Evolutionary conservation across 345 rosid genomes (phyloP), one percentile per base, ranked within the genome.

Genomic region (Hibiscus trionum): DNA sequence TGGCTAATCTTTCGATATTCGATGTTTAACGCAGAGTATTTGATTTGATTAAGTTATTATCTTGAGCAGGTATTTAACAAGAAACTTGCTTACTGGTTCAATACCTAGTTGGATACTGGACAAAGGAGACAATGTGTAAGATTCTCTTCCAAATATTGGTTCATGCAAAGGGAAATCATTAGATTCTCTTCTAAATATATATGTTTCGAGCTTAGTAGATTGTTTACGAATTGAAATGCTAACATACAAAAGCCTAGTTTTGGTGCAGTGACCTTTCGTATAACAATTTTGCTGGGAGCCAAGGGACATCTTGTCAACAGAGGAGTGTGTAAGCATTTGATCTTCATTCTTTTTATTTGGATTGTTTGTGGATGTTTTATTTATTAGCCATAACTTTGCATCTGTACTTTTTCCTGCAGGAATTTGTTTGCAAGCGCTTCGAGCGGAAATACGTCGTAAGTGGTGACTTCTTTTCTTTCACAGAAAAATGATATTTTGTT

Each of bases 351-450:
- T 26, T 61, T 72, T 17, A 11, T 0, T 69, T 58, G 4, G 2
- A 12, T 16, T 1, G 9, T 50, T 72, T 47, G 0, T 57, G 55
- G 55, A 46, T 66, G n/a, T 44, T 21, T 24, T 0, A 11, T 42
- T 3, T 9, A 42, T 11, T 11, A 42, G 33, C 11, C 21, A 24
- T 44, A 11, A 3, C 44, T 66, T 44, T 16, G 4, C 26, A 29
- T 24, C 5, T n/a, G 21, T 59, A 3, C 16, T 7, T 15, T 60
- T 68, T 12, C 50, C 59, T 62, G 2, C 68, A 82, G 88, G 77
- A 85, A 85, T 77, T 73, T 82, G 60, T 85, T 85, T 55, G 77
- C 77, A 16, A 77, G 81, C 76, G 77, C 71, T 5, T 73, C 81
- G 1, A 56, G 10, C 26, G 66, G 9, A 49, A 79, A 71, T 17